These are phyloP conservation scores for Daedaleopsis sinensis DNA, from an alignment of 768 basidiomycete species.

Conservation along the genomic window DNA sequence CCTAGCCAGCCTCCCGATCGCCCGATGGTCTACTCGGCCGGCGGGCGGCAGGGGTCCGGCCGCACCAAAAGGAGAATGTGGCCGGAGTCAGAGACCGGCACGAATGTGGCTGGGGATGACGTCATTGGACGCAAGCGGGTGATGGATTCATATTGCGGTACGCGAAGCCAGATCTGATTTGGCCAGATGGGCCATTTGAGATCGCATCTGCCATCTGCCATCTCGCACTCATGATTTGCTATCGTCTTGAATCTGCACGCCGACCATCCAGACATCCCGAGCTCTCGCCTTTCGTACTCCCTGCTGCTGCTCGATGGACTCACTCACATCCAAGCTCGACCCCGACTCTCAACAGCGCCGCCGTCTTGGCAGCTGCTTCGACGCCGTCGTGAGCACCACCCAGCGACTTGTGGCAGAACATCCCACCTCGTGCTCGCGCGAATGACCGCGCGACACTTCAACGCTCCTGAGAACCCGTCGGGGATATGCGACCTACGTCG, in stretches of 20 bases:
- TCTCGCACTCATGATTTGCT: no score
- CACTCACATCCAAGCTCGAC: background rate
- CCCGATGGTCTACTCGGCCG: background rate
- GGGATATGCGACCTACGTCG: background rate
- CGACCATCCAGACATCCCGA: background rate
- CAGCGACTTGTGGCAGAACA: background rate
- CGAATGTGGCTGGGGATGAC: slow-evolving; percentile 11
- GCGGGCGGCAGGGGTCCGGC: background rate
- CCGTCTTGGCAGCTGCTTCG: background rate
- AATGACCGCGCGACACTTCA: background rate
- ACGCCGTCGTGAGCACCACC: background rate
- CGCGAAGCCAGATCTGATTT: slow-evolving; percentile 10
- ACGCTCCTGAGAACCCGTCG: background rate
- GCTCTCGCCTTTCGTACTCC: background rate
- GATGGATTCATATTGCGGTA: slow-evolving; percentile 11
- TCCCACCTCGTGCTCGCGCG: background rate
- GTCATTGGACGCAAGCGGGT: slow-evolving; percentile 15
- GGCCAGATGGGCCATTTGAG: background rate
- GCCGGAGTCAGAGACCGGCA: slow-evolving; percentile 1
- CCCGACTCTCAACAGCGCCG: background rate
- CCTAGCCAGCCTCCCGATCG: background rate
- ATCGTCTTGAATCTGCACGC: no score
- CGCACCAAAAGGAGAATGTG: background rate
- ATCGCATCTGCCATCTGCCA: background rate
- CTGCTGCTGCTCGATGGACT: background rate